These are phyloP conservation scores for Cryptomeria japonica DNA, from an alignment of 75 land plant species.

Conservation along the genomic window DNA sequence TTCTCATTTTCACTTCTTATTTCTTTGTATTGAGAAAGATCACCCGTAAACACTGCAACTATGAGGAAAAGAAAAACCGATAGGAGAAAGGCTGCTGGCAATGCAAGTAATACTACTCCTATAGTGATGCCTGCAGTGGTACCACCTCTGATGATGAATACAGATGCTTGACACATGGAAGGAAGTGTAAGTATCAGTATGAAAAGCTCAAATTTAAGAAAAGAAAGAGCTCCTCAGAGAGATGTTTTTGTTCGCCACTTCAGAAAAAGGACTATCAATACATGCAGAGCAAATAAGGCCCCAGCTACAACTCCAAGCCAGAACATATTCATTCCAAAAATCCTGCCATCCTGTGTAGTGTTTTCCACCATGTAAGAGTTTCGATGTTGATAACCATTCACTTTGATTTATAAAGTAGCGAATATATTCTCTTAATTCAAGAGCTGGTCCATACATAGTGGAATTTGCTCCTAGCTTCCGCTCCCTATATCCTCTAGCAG, in stretches of 20 bases:
- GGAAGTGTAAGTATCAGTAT: slow-evolving; percentile 53
- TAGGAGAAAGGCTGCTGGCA: slow-evolving; percentile 60
- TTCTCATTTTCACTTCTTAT: slow-evolving; percentile 14
- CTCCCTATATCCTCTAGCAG: slow-evolving; percentile 1
- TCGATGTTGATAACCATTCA: slow-evolving; percentile 30
- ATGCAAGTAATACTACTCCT: slow-evolving; percentile 50
- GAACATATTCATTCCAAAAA: slow-evolving; percentile 63
- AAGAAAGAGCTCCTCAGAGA: slow-evolving; percentile 43
- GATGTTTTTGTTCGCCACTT: slow-evolving; percentile 54
- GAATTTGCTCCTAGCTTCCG: slow-evolving; percentile 33
- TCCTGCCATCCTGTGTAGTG: slow-evolving; percentile 53
- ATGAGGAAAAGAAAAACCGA: slow-evolving; percentile 49
- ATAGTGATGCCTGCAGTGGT: slow-evolving; percentile 54
- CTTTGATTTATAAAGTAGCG: slow-evolving; percentile 42
- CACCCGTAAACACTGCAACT: slow-evolving; percentile 47
- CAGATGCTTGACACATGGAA: slow-evolving; percentile 56
- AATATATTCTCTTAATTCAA: slow-evolving; percentile 42
- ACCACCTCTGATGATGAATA: slow-evolving; percentile 69
- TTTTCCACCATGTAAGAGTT: slow-evolving; percentile 25
- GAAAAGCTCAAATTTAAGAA: slow-evolving; percentile 69
- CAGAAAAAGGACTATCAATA: slow-evolving; percentile 30
- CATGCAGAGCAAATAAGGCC: slow-evolving; percentile 33
- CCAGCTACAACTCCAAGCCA: slow-evolving; percentile 56
- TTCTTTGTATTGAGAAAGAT: slow-evolving; percentile 61
- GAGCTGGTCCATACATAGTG: slow-evolving; percentile 41